Evolutionary conservation across 2,329 filamentous ascomycete species (phyloP).

Genomic region (Helotiales sp.): DNA sequence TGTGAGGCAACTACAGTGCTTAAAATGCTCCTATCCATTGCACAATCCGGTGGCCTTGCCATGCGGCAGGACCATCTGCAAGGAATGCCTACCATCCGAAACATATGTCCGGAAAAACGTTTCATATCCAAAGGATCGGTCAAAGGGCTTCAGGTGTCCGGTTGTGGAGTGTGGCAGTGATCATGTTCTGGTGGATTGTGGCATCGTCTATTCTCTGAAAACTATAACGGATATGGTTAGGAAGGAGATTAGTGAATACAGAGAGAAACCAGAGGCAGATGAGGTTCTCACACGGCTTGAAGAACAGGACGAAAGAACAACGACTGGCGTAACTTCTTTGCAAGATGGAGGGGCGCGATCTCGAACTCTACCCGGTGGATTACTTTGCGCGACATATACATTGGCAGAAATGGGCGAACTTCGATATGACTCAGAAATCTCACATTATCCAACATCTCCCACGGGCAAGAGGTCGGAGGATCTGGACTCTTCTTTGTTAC

Average conservation of each 20-base stretch:
- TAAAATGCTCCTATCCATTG: slow-evolving; percentile 68
- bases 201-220: slow-evolving; percentile 71
- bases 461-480: slow-evolving; percentile 19
- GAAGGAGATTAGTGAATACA: slow-evolving; percentile 48
- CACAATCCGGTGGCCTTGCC: slow-evolving; percentile 72
- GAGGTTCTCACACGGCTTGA: slow-evolving; percentile 43
- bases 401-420: slow-evolving; percentile 64
- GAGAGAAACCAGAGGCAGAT: slow-evolving; percentile 35
- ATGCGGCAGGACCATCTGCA: slow-evolving; percentile 79
- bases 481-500: slow-evolving; percentile 52
- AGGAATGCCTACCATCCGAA: slow-evolving; percentile 65
- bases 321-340: slow-evolving; percentile 44
- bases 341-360: slow-evolving; percentile 36
- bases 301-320: slow-evolving; percentile 41
- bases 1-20: slow-evolving; percentile 76
- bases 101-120: slow-evolving; percentile 66
- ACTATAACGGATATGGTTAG: slow-evolving; percentile 67
- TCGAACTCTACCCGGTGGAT: slow-evolving; percentile 52
- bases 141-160: slow-evolving; percentile 73
- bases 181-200: slow-evolving; percentile 77
- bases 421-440: slow-evolving; percentile 54
- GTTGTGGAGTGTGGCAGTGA: slow-evolving; percentile 65
- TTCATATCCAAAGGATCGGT: slow-evolving; percentile 72
- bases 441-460: slow-evolving; percentile 43
- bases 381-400: slow-evolving; percentile 64